Evolutionary conservation across 225 moss, liverwort and hornwort genomes (phyloP), one percentile per base, ranked within the genome.

Genomic region (Antitrichia curtipendula): DNA sequence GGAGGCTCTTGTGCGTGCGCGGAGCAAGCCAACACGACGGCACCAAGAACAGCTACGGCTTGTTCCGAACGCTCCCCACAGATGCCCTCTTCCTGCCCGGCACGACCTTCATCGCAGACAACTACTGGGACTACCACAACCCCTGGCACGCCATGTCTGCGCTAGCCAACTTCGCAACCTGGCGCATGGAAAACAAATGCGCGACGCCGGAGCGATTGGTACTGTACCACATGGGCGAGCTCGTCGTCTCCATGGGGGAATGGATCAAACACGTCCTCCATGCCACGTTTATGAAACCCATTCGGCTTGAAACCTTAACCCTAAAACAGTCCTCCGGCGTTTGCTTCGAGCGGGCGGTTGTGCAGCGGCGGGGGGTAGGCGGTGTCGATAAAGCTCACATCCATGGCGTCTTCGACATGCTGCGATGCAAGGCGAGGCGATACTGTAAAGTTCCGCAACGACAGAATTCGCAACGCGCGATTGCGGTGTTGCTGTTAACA

Each of bases 111-210:
- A 82, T 98, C 17, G 95, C 92, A 10, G 98, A 98, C 65, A 95
- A 95, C 79, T 95, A 94, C 78, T 98, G 95, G 95, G 95, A 97
- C 64, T 98, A 97, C 78, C 28, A 81, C 29, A 98, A 98, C 84
- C 95, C 95, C 75, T 98, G 98, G 98, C 98, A 98, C 87, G 81
- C 93, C 52, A 94, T 98, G 95, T 94, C 96, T 49, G 93, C 96
- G 10, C 90, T 98, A 56, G 92, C 80, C 40, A 90, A 82, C 83
- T 98, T 98, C 85, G 94, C 86, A n/a, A 90, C 94, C 24, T 95
- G 96, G 94, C 87, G 95, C 66, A 50, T 85, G 38, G 83, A 90
- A 59, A 90, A 93, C 24, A 15, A 70, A 6, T 98, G 98, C 89
- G 86, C 85, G 19, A 80, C 52, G 50, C 95, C 98, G 7, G 85